Evolutionary conservation across 345 rosid species (phyloP).

Genomic region (Eucalyptus microcorys): DNA sequence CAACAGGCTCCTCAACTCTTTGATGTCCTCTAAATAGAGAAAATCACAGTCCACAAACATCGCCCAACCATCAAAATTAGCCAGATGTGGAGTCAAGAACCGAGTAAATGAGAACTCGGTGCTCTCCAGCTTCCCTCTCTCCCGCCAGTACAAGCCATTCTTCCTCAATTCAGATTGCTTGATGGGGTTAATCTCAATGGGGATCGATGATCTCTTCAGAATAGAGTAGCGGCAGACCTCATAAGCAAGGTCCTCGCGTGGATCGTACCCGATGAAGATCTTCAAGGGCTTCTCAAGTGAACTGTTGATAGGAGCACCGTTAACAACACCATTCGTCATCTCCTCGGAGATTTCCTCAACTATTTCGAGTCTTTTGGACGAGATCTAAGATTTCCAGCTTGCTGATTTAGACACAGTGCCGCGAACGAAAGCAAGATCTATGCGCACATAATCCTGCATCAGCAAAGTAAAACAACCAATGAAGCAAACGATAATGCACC

Average conservation of each 20-base stretch:
- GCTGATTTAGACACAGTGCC: not conserved
- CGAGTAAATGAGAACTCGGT: slow-evolving; percentile 93
- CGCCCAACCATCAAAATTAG: slow-evolving; percentile 86
- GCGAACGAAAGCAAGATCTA: not conserved
- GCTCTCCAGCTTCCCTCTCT: slow-evolving; percentile 77
- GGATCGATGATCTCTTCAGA: slow-evolving; percentile 65
- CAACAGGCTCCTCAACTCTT: slow-evolving; percentile 56
- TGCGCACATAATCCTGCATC: not conserved
- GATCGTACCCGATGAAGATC: slow-evolving; percentile 94
- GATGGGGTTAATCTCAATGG: slow-evolving; percentile 70
- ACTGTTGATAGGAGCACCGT: not conserved
- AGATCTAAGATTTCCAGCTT: not conserved
- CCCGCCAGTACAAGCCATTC: slow-evolving; percentile 72
- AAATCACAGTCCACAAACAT: slow-evolving; percentile 97
- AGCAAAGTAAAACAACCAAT: not conserved
- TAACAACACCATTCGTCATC: not conserved
- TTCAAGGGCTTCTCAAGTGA: slow-evolving; percentile 27
- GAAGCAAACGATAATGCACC: not conserved
- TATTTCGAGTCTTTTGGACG: not conserved
- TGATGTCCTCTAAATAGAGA: slow-evolving; percentile 78
- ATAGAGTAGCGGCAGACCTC: slow-evolving; percentile 77
- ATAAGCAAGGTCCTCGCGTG: slow-evolving; percentile 75
- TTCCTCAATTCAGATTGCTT: slow-evolving; percentile 73
- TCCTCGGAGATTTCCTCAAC: not conserved
- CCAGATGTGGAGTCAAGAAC: slow-evolving; percentile 80